These are phyloP conservation scores for Nannochloropsis gaditana DNA, from an alignment of 108 stramenopile species.

Conservation along the genomic window DNA sequence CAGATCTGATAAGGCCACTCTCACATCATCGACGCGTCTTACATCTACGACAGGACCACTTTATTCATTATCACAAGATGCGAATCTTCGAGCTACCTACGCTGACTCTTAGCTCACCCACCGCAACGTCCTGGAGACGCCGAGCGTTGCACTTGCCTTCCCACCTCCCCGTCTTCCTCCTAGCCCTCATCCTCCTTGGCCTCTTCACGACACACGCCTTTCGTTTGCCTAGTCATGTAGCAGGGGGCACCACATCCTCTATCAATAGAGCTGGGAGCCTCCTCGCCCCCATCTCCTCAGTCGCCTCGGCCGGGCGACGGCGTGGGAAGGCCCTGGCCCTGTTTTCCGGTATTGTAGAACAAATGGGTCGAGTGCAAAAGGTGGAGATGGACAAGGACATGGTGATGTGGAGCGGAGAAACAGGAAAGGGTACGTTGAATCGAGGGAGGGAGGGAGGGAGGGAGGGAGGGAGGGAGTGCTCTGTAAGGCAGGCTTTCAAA, in stretches of 20 bases:
- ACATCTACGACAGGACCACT: too few species aligned
- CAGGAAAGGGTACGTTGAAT: conserved; percentile 27
- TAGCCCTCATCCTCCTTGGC: neutral
- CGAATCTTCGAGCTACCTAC: too few species aligned
- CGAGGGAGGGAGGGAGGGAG: neutral
- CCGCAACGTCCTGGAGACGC: too few species aligned
- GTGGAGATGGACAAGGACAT: conserved; percentile 70
- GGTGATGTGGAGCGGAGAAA: conserved; percentile 80
- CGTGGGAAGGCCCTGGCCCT: conserved; percentile 39
- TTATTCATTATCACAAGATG: too few species aligned
- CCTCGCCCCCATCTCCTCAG: neutral
- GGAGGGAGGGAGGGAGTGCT: too few species aligned
- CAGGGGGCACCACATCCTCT: too few species aligned
- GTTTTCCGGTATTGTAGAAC: conserved; percentile 98
- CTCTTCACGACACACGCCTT: neutral
- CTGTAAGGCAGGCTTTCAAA: too few species aligned
- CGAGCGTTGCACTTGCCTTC: neutral
- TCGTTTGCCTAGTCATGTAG: too few species aligned
- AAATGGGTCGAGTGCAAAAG: conserved; percentile 82
- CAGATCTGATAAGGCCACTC: too few species aligned
- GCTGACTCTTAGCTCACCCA: too few species aligned
- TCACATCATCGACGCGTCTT: too few species aligned
- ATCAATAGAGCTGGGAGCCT: neutral
- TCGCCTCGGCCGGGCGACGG: neutral
- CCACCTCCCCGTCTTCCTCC: neutral